These are phyloP conservation scores for Helianthus tuberosus DNA, from an alignment of 129 eudicot species.

Conservation along the genomic window DNA sequence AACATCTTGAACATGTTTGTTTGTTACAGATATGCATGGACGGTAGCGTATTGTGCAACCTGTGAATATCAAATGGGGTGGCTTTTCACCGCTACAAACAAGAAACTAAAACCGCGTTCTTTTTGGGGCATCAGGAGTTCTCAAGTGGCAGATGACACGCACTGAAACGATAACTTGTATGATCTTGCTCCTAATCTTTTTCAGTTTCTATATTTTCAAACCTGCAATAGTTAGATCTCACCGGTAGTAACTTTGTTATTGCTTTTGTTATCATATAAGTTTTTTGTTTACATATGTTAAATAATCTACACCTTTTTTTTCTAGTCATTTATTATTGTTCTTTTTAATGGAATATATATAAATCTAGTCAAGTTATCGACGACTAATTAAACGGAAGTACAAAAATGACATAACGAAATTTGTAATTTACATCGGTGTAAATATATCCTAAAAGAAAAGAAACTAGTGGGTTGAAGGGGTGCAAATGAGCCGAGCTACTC, in stretches of 20 bases:
- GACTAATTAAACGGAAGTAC: not conserved
- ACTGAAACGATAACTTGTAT: conserved; percentile 35
- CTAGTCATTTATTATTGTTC: not conserved
- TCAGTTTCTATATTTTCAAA: not conserved
- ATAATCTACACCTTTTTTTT: not conserved
- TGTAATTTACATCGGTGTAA: too few relatives aligned
- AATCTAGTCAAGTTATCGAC: not conserved
- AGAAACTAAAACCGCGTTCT: conserved; percentile 67
- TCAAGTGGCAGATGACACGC: conserved; percentile 65
- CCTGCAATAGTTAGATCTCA: conserved; percentile 13
- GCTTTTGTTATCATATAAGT: not conserved
- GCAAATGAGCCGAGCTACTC: too few relatives aligned
- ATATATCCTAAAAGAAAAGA: too few relatives aligned
- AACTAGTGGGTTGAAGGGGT: too few relatives aligned
- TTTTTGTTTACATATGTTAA: not conserved
- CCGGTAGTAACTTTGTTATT: not conserved
- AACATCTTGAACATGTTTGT: not conserved
- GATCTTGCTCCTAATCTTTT: conserved; percentile 17
- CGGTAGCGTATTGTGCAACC: conserved; percentile 75
- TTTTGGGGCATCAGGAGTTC: conserved; percentile 89
- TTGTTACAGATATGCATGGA: conserved; percentile 88
- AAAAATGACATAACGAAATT: too few relatives aligned
- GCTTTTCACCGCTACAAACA: conserved; percentile 73
- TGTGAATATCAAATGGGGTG: conserved; percentile 95
- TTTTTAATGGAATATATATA: too few relatives aligned